Conservation (phyloP, 169 alveolate species). For the Neospora caninum region DNA sequence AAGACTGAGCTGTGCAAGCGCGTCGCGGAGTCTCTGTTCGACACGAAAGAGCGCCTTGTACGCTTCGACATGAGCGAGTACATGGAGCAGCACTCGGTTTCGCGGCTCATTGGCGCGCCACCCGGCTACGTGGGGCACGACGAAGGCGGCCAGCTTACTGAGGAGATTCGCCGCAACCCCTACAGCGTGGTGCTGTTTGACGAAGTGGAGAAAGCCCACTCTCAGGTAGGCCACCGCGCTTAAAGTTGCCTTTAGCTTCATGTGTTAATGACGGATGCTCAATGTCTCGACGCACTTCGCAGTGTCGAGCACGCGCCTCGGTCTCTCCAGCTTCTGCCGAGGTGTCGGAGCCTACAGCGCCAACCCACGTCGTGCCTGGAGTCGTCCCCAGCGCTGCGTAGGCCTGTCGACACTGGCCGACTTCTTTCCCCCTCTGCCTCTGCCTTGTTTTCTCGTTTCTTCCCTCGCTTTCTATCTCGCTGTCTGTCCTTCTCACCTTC, state of each 20-base stretch:
- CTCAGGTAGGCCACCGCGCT: constrained; percentile 76
- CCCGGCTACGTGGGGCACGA: constrained; percentile 93
- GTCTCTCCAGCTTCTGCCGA: too few species aligned
- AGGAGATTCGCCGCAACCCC: constrained; percentile 89
- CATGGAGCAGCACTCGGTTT: constrained; percentile 84
- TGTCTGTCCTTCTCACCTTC: background rate
- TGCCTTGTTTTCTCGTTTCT: too few species aligned
- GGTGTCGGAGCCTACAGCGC: too few species aligned
- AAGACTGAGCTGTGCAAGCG: constrained; percentile 91
- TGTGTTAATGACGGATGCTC: background rate
- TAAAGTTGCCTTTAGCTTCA: background rate
- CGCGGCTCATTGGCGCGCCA: constrained; percentile 91
- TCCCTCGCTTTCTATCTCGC: background rate
- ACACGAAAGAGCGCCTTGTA: constrained; percentile 76
- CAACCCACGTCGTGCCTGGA: too few species aligned
- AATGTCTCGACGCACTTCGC: too few species aligned
- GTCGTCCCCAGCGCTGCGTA: too few species aligned
- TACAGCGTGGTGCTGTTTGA: constrained; percentile 90
- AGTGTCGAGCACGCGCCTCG: too few species aligned
- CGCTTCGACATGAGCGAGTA: constrained; percentile 89
- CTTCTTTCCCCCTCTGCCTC: too few species aligned
- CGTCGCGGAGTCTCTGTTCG: constrained; percentile 89
- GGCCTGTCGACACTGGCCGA: too few species aligned
- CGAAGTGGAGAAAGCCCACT: constrained; percentile 94
- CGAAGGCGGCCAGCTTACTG: constrained; percentile 92